phyloP scores from a whole-genome alignment of 2,329 filamentous ascomycete species.

The Ilyonectria mors-panacis region DNA sequence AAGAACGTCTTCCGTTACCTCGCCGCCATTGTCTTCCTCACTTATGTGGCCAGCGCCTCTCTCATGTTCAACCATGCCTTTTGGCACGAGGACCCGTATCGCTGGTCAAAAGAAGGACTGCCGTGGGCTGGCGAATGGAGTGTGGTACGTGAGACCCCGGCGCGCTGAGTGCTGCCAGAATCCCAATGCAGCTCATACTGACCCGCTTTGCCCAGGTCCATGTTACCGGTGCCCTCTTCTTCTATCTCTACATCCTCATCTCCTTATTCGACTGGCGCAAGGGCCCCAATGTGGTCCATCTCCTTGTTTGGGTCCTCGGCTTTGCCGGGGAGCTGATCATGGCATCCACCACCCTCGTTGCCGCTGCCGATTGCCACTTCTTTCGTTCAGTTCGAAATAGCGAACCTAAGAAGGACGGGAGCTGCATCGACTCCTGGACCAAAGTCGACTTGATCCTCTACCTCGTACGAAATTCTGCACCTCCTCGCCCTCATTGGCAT shows the following conservation, averaged over 20 bases:
- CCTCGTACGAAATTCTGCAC: constrained; percentile 76
- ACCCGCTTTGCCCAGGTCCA: constrained; percentile 76
- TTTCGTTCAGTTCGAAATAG: constrained; percentile 58
- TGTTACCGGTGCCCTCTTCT: constrained; percentile 86
- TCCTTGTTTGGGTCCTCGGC: constrained; percentile 83
- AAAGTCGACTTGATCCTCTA: constrained; percentile 76
- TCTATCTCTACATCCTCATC: constrained; percentile 88
- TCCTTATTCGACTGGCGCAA: constrained; percentile 88
- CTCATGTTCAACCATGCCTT: constrained; percentile 84
- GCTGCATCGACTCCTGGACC: constrained; percentile 57
- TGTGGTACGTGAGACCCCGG: constrained; percentile 71
- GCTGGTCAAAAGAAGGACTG: constrained; percentile 62
- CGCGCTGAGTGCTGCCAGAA: constrained; percentile 25
- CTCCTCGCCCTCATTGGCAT: constrained; percentile 72
- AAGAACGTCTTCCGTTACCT: constrained; percentile 84
- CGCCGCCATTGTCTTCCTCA: constrained; percentile 78
- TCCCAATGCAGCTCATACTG: constrained; percentile 35
- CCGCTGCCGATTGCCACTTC: constrained; percentile 78
- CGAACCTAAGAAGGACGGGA: constrained; percentile 46
- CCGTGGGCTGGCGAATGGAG: constrained; percentile 83
- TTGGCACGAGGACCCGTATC: constrained; percentile 56
- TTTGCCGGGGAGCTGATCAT: constrained; percentile 82
- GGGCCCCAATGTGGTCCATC: constrained; percentile 84
- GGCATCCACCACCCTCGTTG: constrained; percentile 75
- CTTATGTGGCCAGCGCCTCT: constrained; percentile 82